Base-by-base conservation (phyloP, 371 early-diverging fungal species). In the Rhizopus arrhizus region DNA sequence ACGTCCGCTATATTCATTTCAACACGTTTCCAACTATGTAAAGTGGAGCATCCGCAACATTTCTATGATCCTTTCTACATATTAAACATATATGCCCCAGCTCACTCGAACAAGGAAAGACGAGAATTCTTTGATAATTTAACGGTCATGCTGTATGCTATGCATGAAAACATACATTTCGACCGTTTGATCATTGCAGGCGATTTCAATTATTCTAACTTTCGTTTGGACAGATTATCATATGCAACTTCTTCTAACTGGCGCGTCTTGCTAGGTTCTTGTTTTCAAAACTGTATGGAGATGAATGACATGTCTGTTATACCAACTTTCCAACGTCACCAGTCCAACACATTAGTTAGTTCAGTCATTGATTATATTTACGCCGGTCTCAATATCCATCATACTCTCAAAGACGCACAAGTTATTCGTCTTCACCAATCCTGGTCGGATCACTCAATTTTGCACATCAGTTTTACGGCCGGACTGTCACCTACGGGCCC, bases 81-180 rank as follows among this genome's bases (percentile, higher is more conserved):
- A 3, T 32, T 55, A 3, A 55, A 49, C 15, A 9, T 64, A 13
- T 54, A 64, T 54, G 59, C 64, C 5, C 58, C 64, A 2, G 36
- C 64, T 16, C 9, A 31, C 5, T 61, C 43, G 6, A 28, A 29
- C 32, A 28, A 11, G 4, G 57, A 16, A 12, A 38, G 38, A 31
- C 0, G 36, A 41, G n/a, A 22, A 4, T 55, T 61, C 16, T 55
- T 55, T 12, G 0, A 54, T 3, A 16, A 15, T 15, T 32, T 59
- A 12, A 47, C 35, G 1, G 5, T 4, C 12, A 40, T 48, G 33
- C 48, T 54, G 1, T 38, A 22, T 13, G 36, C 36, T 36, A 36
- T 36, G 36, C 36, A 36, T 36, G 36, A 36, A 36, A 5, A 36
- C 36, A 48, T 48, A 10, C 6, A 3, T 10, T n/a, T 51, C n/a